Conservation (phyloP, 192 early-diverging fungal species). For the Radiomyces spectabilis region DNA sequence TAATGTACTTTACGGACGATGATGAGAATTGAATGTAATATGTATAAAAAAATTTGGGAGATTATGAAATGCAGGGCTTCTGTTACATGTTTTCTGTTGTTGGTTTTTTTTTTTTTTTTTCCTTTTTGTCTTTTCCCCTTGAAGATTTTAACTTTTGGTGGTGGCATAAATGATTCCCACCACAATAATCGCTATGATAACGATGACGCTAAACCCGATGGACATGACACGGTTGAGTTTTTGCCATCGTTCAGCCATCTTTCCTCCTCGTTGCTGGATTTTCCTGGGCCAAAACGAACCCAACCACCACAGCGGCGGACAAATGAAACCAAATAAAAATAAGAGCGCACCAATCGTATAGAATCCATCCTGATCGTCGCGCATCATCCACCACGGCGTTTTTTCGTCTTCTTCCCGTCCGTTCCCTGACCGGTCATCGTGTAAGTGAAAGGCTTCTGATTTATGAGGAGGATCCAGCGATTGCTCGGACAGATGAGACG, state of each 20-base stretch:
- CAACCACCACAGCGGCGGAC: constrained; percentile 20
- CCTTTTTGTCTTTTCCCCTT: no score
- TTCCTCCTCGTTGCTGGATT: constrained; percentile 7
- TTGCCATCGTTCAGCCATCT: constrained; percentile 23
- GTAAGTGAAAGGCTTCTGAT: no score
- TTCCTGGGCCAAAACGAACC: constrained; percentile 16
- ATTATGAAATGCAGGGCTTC: no score
- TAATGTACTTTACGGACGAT: no score
- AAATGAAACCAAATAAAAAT: constrained; percentile 17
- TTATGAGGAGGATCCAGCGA: no score
- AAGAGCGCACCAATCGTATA: constrained; percentile 8
- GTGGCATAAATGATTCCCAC: constrained; percentile 2
- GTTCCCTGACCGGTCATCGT: no score
- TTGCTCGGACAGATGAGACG: no score
- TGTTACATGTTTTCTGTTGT: no score
- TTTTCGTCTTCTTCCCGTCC: background rate
- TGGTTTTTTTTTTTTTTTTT: no score
- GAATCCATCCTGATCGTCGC: constrained; percentile 13
- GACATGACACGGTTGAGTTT: constrained; percentile 17
- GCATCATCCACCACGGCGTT: constrained; percentile 6
- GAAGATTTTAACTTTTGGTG: background rate
- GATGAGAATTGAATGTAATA: no score
- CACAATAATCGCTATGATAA: constrained; percentile 13
- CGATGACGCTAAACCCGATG: constrained; percentile 15
- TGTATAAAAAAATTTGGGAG: no score